phyloP scores from a whole-genome alignment of 176 grass and related monocot genomes.

The Musa itinerans region DNA sequence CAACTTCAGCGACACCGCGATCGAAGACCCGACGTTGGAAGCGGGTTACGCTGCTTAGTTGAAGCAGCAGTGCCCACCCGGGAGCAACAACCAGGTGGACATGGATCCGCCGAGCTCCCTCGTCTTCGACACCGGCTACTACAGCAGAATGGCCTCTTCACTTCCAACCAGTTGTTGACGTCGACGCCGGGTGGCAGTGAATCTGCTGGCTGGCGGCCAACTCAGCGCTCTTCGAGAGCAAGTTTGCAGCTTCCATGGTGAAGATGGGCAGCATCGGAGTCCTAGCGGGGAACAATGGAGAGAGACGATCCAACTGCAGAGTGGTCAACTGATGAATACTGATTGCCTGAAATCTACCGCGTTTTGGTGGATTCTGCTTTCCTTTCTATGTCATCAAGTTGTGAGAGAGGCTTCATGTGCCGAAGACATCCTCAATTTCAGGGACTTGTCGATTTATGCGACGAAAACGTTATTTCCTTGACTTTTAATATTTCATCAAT shows the following conservation, averaged over 20 bases:
- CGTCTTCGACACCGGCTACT: not conserved
- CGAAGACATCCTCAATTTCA: too few species aligned
- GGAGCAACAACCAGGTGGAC: slow-evolving; percentile 11
- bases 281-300: not conserved
- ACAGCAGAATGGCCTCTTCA: not conserved
- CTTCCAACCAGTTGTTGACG: not conserved
- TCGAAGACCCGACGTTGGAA: too few species aligned
- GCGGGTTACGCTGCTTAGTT: too few species aligned
- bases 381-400: too few species aligned
- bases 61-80: not conserved
- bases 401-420: too few species aligned
- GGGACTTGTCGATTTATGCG: too few species aligned
- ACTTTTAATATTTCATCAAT: too few species aligned
- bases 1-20: too few species aligned
- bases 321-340: not conserved
- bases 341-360: not conserved
- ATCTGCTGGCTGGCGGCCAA: not conserved
- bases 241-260: not conserved
- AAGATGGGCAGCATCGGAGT: slow-evolving; percentile 8
- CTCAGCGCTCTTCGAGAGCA: not conserved
- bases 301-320: slow-evolving; percentile 2
- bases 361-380: not conserved
- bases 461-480: too few species aligned
- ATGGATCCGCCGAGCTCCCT: slow-evolving; percentile 9
- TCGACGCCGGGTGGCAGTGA: not conserved